A percentile compares a stretch with the other conserved stretches of the same genome.
Evolutionary conservation across 2,329 filamentous ascomycete species (phyloP).

Genomic region (Xenosphaeropsis pyriputrescens): DNA sequence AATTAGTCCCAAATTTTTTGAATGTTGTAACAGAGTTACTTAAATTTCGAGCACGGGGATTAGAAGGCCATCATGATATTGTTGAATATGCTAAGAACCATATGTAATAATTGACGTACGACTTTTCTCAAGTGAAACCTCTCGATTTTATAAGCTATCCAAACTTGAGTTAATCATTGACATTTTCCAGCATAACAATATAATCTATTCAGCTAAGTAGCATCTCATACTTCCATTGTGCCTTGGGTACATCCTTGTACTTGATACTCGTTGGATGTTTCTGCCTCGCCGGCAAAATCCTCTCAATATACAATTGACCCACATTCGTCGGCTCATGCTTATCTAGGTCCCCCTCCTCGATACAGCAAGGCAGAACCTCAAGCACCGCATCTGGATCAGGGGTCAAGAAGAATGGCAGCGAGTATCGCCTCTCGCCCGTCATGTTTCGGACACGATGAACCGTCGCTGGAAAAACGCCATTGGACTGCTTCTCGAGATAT

Average conservation of each 20-base stretch:
- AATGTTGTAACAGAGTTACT: no score
- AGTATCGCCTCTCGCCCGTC: constrained; percentile 33
- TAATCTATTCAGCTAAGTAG: constrained; percentile 5
- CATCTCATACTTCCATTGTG: constrained; percentile 17
- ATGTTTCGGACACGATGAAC: constrained; percentile 39
- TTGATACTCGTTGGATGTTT: constrained; percentile 23
- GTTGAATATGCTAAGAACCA: no score
- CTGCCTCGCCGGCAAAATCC: constrained; percentile 18
- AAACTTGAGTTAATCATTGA: no score
- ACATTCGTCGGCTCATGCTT: constrained; percentile 10
- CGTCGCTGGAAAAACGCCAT: constrained; percentile 34
- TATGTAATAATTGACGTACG: no score
- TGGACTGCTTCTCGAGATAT: constrained; percentile 18
- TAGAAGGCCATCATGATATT: no score
- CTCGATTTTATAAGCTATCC: no score
- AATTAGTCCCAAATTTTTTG: no score
- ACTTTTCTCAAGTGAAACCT: no score
- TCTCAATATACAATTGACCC: constrained; percentile 19
- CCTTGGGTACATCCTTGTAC: constrained; percentile 19
- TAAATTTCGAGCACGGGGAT: no score
- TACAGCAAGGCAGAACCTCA: constrained; percentile 12
- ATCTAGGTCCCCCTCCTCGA: constrained; percentile 3
- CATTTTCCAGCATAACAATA: no score
- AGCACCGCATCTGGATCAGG: constrained; percentile 18
- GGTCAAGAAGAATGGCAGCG: constrained; percentile 36